A percentile compares a stretch with the other conserved stretches of the same genome.
phyloP scores from a whole-genome alignment of 768 basidiomycete species.

The Steccherinum ochraceum region DNA sequence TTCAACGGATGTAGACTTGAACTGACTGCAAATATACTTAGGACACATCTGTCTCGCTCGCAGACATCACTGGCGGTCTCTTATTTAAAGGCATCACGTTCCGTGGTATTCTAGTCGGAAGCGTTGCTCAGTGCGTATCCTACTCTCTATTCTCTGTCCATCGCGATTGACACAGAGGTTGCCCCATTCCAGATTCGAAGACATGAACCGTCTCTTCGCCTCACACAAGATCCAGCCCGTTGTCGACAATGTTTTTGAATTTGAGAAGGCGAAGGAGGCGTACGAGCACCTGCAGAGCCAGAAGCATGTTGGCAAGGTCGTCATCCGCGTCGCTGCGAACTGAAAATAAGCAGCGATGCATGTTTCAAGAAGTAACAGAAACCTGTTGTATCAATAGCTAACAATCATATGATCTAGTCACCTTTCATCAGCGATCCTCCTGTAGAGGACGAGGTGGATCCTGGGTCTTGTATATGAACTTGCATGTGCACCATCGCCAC shows the following conservation, averaged over 20 bases:
- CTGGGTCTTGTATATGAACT: too few species aligned
- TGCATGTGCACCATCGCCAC: too few species aligned
- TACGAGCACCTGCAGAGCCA: constrained; percentile 48
- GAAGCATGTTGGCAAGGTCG: constrained; percentile 56
- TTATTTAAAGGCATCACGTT: constrained; percentile 26
- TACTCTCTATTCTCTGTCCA: background rate
- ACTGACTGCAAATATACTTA: too few species aligned
- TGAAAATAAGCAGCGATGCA: too few species aligned
- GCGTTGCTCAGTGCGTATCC: constrained; percentile 45
- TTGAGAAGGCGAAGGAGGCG: constrained; percentile 44
- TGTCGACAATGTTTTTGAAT: constrained; percentile 52
- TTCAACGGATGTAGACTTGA: constrained; percentile 3
- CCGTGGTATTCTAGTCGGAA: constrained; percentile 51
- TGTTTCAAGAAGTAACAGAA: too few species aligned
- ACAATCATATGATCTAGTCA: too few species aligned
- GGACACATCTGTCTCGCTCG: too few species aligned
- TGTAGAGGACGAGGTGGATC: too few species aligned
- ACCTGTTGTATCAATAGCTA: too few species aligned
- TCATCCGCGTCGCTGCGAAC: constrained; percentile 25
- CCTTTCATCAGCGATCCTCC: too few species aligned
- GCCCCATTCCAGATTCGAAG: constrained; percentile 35
- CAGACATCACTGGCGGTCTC: constrained; percentile 9
- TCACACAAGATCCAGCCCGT: constrained; percentile 43
- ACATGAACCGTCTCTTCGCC: constrained; percentile 42
- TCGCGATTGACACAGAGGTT: background rate